Evolutionary conservation across 2,329 filamentous ascomycete species (phyloP).

Genomic region (Annulohypoxylon truncatum): DNA sequence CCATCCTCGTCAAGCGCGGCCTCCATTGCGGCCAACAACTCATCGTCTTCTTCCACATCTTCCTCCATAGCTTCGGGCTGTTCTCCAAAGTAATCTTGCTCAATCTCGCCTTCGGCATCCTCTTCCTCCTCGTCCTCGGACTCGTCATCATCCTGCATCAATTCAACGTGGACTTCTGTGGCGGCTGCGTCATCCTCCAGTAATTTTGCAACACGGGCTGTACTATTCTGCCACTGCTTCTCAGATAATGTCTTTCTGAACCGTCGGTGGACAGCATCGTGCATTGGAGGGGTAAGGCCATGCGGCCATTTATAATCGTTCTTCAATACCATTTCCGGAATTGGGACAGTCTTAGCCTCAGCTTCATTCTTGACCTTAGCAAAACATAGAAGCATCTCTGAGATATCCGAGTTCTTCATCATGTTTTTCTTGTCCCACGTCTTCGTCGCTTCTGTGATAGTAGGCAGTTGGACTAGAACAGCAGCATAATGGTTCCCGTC

Average conservation of each 20-base stretch:
- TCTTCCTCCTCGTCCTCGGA: conserved; percentile 48
- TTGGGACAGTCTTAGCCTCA: conserved; percentile 73
- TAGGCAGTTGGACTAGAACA: conserved; percentile 84
- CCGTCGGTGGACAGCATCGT: conserved; percentile 82
- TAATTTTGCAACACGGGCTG: conserved; percentile 80
- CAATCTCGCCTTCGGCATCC: conserved; percentile 61
- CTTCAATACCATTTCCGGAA: conserved; percentile 76
- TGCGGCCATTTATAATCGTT: conserved; percentile 81
- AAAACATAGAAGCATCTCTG: conserved; percentile 87
- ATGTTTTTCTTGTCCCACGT: conserved; percentile 90
- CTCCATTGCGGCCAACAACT: conserved; percentile 63
- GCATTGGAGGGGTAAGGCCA: conserved; percentile 88
- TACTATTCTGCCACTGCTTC: conserved; percentile 86
- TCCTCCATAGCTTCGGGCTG: conserved; percentile 53
- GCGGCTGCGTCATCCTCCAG: conserved; percentile 75
- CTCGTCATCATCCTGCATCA: conserved; percentile 67
- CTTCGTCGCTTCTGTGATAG: conserved; percentile 91
- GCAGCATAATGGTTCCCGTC: conserved; percentile 79
- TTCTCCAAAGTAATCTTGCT: conserved; percentile 61
- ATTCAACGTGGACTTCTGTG: conserved; percentile 70
- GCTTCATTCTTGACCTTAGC: conserved; percentile 73
- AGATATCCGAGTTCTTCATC: conserved; percentile 89
- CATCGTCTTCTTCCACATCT: conserved; percentile 48
- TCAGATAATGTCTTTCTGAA: conserved; percentile 87
- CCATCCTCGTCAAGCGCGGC: conserved; percentile 56